These are phyloP conservation scores for Aegilops tauschii DNA, from an alignment of 176 grass and related monocot genomes.

Conservation along the genomic window DNA sequence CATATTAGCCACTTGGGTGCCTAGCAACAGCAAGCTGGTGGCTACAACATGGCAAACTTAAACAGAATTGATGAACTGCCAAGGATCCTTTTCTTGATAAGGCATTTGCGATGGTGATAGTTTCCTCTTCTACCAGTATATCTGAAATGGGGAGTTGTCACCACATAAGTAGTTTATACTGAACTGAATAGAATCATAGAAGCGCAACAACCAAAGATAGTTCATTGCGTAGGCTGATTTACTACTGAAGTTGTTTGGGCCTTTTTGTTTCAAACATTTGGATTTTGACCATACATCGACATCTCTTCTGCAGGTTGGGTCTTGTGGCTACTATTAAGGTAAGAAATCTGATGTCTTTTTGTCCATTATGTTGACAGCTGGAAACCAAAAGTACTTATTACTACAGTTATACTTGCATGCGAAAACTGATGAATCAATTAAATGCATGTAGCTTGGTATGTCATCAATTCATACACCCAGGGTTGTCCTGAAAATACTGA, in stretches of 20 bases:
- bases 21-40: background rate
- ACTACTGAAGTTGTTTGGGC: background rate
- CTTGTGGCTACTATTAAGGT: constrained; percentile 93
- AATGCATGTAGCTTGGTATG: background rate
- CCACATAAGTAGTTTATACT: background rate
- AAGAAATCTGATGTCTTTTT: constrained; percentile 12
- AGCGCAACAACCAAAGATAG: background rate
- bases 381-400: background rate
- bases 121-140: background rate
- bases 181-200: background rate
- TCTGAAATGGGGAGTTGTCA: background rate
- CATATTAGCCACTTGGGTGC: background rate
- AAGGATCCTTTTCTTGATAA: background rate
- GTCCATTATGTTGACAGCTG: background rate
- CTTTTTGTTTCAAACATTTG: background rate
- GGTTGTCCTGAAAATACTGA: background rate
- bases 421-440: background rate
- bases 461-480: background rate
- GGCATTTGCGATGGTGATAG: background rate
- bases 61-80: background rate
- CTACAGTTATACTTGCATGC: background rate
- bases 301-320: constrained; percentile 60
- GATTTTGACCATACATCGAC: constrained; percentile 17
- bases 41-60: background rate
- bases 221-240: background rate